Evolutionary conservation across 345 rosid species (phyloP), one percentile per base, ranked within the genome.

Genomic region (Gossypium bickii): DNA sequence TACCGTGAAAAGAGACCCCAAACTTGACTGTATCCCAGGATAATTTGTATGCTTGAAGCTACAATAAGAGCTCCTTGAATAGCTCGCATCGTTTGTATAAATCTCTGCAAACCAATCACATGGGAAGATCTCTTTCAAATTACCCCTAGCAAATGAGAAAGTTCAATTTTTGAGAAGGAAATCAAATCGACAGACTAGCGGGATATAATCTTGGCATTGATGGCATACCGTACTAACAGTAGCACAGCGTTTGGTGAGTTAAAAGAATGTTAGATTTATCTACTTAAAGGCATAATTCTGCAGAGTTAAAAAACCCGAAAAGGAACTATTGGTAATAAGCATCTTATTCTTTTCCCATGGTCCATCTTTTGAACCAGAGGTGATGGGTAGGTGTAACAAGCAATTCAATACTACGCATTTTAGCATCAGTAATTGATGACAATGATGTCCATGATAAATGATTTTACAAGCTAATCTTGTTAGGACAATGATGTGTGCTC

Each of bases 1-100:
- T 86, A 90, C 97, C 98, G 86, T 69, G 95, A 91, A 80, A 92
- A 86, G 66, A 90, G 91, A 75, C 97, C 97, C 97, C 97, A 90
- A 13, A 89, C 81, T 88, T 90, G 97, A 80, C 97, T 88, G 67
- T 90, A 92, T 7, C 97, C 97, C 64, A 92, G 88, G 82, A 90
- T 82, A 78, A 94, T 94, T 78, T 90, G 97, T 80, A 90, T 81
- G 85, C 92, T 89, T 15, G 98, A 89, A n/a, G 98, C 96, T 25
- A 94, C 93, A 70, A 92, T 90, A 75, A 92, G 81, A 38, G 98
- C 97, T 44, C 97, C 98, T 83, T 92, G 97, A 77, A 90, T 88
- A 18, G 98, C 93, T 80, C 89, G 83, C 97, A 94, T 92, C 1
- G 97, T 89, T 64, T 89, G 93, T 74, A 90, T 80, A 86, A 94